phyloP scores from a whole-genome alignment of 805 yeast species.

The Ogataea trehalophila region DNA sequence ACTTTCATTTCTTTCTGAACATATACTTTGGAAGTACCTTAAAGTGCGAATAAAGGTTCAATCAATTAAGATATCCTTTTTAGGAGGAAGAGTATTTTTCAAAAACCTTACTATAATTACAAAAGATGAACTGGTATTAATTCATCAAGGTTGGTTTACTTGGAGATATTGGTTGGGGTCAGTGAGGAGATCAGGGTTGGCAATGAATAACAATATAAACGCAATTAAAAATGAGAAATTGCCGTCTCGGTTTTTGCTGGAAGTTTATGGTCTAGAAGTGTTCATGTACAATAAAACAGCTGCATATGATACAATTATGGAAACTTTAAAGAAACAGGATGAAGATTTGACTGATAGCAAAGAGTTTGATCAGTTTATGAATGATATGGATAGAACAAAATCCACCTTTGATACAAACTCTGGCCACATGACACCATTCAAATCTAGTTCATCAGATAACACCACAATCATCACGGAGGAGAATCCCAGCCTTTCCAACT shows the following conservation, averaged over 20 bases:
- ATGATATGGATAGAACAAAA: conserved; percentile 1
- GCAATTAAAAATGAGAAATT: conserved; percentile 38
- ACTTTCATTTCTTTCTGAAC: conserved; percentile 45
- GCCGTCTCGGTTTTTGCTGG: conserved; percentile 53
- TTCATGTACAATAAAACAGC: conserved; percentile 76
- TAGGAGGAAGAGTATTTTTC: conserved; percentile 80
- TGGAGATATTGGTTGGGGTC: conserved; percentile 86
- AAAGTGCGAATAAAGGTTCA: conserved; percentile 61
- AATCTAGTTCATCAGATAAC: background rate
- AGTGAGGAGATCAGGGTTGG: conserved; percentile 37
- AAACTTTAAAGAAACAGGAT: conserved; percentile 15
- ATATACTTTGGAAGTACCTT: conserved; percentile 59
- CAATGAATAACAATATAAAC: conserved; percentile 17
- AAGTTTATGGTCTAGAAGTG: conserved; percentile 73
- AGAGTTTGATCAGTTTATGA: conserved; percentile 5
- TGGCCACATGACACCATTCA: conserved; percentile 1
- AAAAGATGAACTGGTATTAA: conserved; percentile 65
- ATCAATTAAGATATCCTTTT: conserved; percentile 66
- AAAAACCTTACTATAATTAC: conserved; percentile 71
- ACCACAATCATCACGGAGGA: conserved; percentile 9
- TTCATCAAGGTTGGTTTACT: conserved; percentile 68
- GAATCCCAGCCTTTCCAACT: conserved; percentile 2
- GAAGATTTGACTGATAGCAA: background rate
- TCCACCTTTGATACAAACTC: conserved; percentile 4
- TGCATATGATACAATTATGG: conserved; percentile 67